These are phyloP conservation scores for Tulasnella sp. DNA, from an alignment of 768 basidiomycete genomes.

Conservation along the genomic window DNA sequence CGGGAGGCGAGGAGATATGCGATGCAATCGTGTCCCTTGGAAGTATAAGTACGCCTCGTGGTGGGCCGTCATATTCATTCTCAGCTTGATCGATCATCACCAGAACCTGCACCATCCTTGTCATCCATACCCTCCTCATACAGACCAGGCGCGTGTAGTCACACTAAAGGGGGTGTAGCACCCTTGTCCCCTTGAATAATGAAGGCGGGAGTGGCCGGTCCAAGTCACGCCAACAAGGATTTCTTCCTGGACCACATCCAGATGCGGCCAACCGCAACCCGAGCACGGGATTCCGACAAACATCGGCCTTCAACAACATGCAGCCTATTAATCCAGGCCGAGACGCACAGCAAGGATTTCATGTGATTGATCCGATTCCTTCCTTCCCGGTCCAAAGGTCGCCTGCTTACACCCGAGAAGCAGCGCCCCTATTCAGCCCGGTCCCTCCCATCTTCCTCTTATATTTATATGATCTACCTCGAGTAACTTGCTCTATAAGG, in stretches of 20 bases:
- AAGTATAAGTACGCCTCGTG: no score
- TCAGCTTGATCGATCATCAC: no score
- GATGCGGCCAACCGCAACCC: neutral
- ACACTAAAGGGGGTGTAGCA: neutral
- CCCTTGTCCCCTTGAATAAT: neutral
- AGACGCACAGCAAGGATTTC: conserved; percentile 8
- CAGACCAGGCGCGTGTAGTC: no score
- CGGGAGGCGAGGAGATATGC: no score
- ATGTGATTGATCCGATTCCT: conserved; percentile 9
- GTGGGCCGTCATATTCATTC: no score
- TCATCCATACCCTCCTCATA: no score
- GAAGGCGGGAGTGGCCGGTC: neutral
- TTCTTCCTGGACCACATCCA: neutral
- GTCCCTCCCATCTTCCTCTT: neutral
- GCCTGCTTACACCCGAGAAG: neutral
- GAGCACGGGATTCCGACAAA: neutral
- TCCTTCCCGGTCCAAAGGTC: neutral
- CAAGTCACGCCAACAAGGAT: neutral
- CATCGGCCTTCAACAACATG: neutral
- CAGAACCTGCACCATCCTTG: no score
- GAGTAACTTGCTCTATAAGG: neutral
- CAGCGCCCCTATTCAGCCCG: neutral
- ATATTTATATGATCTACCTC: neutral
- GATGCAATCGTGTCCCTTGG: no score
- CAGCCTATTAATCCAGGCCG: neutral